A percentile compares a stretch with the other conserved stretches of the same genome.
These are phyloP conservation scores for Urtica urens DNA, from an alignment of 306 rosid genomes.

Conservation along the genomic window DNA sequence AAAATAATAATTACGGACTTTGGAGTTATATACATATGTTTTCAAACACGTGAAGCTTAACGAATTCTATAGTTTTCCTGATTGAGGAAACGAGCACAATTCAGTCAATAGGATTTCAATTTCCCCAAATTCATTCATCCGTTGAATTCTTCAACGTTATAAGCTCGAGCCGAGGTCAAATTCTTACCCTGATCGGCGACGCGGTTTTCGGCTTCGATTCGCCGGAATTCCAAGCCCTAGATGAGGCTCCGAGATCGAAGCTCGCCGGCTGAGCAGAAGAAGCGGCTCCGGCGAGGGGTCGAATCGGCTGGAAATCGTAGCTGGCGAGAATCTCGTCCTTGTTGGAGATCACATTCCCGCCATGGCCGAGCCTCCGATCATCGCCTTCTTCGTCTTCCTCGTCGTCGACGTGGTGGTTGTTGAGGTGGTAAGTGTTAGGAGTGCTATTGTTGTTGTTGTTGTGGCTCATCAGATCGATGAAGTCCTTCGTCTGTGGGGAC, in stretches of 20 bases:
- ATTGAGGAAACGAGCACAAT: not conserved
- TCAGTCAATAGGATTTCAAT: not conserved
- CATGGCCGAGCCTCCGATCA: constrained; percentile 9
- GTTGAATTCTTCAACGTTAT: no score
- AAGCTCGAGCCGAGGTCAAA: no score
- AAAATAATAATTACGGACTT: not conserved
- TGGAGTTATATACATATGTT: not conserved
- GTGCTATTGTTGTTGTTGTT: no score
- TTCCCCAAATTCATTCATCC: not conserved
- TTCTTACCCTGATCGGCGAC: constrained; percentile 36
- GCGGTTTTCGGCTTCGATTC: constrained; percentile 39
- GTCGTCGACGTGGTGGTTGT: not conserved
- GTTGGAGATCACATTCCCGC: constrained; percentile 17
- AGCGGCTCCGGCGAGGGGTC: constrained; percentile 30
- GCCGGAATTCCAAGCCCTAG: constrained; percentile 42
- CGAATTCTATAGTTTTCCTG: not conserved
- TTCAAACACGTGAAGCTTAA: not conserved
- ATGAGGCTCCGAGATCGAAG: constrained; percentile 23
- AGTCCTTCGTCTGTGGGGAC: constrained; percentile 32
- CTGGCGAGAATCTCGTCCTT: constrained; percentile 55
- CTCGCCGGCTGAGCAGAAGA: constrained; percentile 18
- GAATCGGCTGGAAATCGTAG: constrained; percentile 87
- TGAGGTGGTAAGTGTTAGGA: no score
- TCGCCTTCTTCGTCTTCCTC: constrained; percentile 27
- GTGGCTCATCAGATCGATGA: constrained; percentile 46